A percentile compares a stretch with the other conserved stretches of the same genome.
Evolutionary conservation across 352 stramenopile genomes (phyloP).

Genomic region (Peronospora destructor): DNA sequence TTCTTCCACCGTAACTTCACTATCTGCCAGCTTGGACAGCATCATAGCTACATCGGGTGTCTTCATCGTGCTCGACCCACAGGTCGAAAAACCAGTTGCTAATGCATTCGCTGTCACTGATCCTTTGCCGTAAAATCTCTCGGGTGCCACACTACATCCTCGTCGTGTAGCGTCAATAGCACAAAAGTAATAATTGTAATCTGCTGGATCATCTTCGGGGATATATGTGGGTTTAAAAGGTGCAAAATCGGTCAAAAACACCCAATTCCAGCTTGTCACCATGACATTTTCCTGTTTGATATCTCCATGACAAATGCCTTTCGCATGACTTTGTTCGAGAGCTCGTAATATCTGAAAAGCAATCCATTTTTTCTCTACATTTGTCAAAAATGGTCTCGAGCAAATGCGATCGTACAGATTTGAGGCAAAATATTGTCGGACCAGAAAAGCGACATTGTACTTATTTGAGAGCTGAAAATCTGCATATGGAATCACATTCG

Average conservation of each 20-base stretch:
- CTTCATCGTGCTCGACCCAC: slow-evolving; percentile 27
- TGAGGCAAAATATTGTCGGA: slow-evolving; percentile 93
- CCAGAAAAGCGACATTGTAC: slow-evolving; percentile 87
- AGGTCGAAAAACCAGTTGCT: slow-evolving; percentile 12
- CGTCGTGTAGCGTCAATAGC: slow-evolving; percentile 79
- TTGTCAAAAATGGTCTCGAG: slow-evolving; percentile 91
- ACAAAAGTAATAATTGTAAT: slow-evolving; percentile 94
- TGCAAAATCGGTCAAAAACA: slow-evolving; percentile 95
- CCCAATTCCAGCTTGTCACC: slow-evolving; percentile 96
- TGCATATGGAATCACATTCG: slow-evolving; percentile 80
- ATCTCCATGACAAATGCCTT: slow-evolving; percentile 93
- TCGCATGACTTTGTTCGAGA: slow-evolving; percentile 90
- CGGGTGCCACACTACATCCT: slow-evolving; percentile 93
- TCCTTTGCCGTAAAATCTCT: slow-evolving; percentile 65
- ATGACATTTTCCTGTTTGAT: slow-evolving; percentile 98
- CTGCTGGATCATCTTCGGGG: slow-evolving; percentile 91
- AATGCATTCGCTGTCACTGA: slow-evolving; percentile 5
- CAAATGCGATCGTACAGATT: slow-evolving; percentile 96
- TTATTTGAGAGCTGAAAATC: slow-evolving; percentile 74
- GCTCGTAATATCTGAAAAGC: slow-evolving; percentile 93
- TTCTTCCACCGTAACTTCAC: slow-evolving; percentile 60
- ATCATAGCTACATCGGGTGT: slow-evolving; percentile 51
- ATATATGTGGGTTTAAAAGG: slow-evolving; percentile 94
- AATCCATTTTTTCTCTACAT: slow-evolving; percentile 97
- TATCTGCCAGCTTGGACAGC: slow-evolving; percentile 67